phyloP scores from a whole-genome alignment of 768 basidiomycete genomes.

The Pleurotus djamor region DNA sequence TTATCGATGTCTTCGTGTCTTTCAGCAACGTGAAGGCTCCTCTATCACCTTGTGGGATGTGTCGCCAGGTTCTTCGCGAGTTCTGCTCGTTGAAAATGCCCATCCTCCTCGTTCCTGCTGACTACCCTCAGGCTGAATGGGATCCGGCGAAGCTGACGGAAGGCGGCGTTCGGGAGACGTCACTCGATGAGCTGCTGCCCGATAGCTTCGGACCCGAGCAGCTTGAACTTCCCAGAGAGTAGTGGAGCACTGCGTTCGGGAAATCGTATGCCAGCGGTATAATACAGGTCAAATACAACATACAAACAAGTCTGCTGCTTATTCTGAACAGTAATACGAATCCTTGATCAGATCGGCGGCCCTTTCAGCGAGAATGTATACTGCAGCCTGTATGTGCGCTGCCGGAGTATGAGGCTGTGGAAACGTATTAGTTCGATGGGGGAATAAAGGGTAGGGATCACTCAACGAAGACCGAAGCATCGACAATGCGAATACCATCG shows the following conservation, averaged over 20 bases:
- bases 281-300: background rate
- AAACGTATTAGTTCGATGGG: background rate
- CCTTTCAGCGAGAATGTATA: conserved; percentile 20
- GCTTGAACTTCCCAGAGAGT: conserved; percentile 47
- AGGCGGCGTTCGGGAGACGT: conserved; percentile 60
- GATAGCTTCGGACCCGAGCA: conserved; percentile 89
- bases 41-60: conserved; percentile 90
- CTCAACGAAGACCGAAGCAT: conserved; percentile 35
- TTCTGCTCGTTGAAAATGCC: conserved; percentile 79
- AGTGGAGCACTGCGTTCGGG: background rate
- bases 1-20: background rate
- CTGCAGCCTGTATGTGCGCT: conserved; percentile 19
- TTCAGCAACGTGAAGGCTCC: conserved; percentile 64
- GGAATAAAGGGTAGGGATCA: background rate
- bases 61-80: conserved; percentile 88
- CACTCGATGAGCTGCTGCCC: conserved; percentile 73
- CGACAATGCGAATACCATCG: conserved; percentile 30
- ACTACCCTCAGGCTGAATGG: conserved; percentile 41
- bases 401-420: conserved; percentile 17
- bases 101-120: conserved; percentile 64
- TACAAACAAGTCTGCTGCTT: background rate
- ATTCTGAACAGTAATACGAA: background rate
- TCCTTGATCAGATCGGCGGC: conserved; percentile 21
- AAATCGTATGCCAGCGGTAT: background rate
- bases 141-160: conserved; percentile 36